Evolutionary conservation across 805 yeast species (phyloP), one percentile per base, ranked within the genome.

Genomic region (Zygoascus tannicola): DNA sequence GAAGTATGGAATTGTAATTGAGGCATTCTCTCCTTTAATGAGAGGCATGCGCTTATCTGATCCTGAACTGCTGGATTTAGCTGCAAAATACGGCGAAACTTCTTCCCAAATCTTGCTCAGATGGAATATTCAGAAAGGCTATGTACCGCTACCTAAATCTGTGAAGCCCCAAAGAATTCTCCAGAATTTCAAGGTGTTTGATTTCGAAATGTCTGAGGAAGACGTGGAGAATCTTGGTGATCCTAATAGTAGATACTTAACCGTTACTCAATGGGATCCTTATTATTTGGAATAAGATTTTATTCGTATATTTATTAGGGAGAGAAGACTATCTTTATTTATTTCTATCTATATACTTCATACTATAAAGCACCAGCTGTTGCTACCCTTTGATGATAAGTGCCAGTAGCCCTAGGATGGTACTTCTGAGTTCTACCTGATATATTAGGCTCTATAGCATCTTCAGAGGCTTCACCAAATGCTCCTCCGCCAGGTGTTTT

Each of bases 401-500:
- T 45, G 1, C 51, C 54, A 3, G 52, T 32, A 14, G 52, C 52
- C 32, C 55, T 26, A 33, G 52, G 48, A 20, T 38, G 33, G 30
- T 50, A 50, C 12, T 14, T 8, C 18, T 19, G 5, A 7, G 22
- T 35, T 21, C 32, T 19, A n/a, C n/a, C n/a, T n/a, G n/a, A n/a
- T n/a, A n/a, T n/a, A 22, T 12, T 4, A 14, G 14, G 23, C 18
- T 22, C 32, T 4, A 22, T 20, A n/a, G n/a, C 38, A 12, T 37
- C 33, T 4, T 23, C 32, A 4, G 3, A 3, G 7, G 40, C 7
- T 37, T n/a, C 32, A 8, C 94, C 94, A 60, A 70, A 84, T 0
- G 87, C 94, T 36, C 92, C 94, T 26, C 92, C 94, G 36, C 95
- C 95, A 2, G 95, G 94, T 0, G 94, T 84, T 53, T 67, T 60